phyloP scores from a whole-genome alignment of 768 basidiomycete genomes.

The Boletus insuetus region DNA sequence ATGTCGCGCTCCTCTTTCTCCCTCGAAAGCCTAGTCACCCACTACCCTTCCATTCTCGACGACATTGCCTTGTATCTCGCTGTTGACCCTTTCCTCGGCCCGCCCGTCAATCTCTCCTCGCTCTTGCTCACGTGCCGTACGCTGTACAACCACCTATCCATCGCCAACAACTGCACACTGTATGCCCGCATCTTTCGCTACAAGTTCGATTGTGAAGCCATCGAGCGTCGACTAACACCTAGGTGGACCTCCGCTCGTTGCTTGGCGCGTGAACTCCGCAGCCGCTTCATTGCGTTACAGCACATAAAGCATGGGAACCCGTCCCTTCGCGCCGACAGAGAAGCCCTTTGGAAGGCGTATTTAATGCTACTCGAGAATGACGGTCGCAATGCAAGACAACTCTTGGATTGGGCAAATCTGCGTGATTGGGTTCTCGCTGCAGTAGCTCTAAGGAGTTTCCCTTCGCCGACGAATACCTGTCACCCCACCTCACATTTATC shows the following conservation, averaged over 20 bases:
- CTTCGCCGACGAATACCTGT: not conserved
- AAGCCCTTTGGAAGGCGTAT: constrained; percentile 55
- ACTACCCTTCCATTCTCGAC: constrained; percentile 29
- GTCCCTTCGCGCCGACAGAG: constrained; percentile 18
- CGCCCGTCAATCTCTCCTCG: constrained; percentile 38
- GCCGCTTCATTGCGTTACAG: constrained; percentile 40
- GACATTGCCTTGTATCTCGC: constrained; percentile 42
- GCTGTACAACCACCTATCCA: constrained; percentile 36
- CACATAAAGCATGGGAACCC: constrained; percentile 37
- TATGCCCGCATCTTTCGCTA: constrained; percentile 43
- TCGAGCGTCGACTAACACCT: constrained; percentile 37
- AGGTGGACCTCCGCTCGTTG: constrained; percentile 37
- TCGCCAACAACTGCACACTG: constrained; percentile 36
- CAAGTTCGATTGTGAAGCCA: constrained; percentile 45
- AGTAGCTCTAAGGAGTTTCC: constrained; percentile 8
- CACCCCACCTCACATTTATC: constrained; percentile 18
- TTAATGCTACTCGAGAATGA: constrained; percentile 55
- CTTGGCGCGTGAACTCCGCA: constrained; percentile 43
- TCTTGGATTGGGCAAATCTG: constrained; percentile 41
- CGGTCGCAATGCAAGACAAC: constrained; percentile 43
- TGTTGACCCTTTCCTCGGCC: constrained; percentile 40
- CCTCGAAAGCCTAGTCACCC: constrained; percentile 19
- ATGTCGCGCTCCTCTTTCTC: constrained; percentile 7
- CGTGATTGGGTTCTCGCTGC: constrained; percentile 25
- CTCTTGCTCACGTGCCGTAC: constrained; percentile 39